These are phyloP conservation scores for Alternaria novae-zelandiae DNA, from an alignment of 2,329 filamentous ascomycete genomes.

Conservation along the genomic window DNA sequence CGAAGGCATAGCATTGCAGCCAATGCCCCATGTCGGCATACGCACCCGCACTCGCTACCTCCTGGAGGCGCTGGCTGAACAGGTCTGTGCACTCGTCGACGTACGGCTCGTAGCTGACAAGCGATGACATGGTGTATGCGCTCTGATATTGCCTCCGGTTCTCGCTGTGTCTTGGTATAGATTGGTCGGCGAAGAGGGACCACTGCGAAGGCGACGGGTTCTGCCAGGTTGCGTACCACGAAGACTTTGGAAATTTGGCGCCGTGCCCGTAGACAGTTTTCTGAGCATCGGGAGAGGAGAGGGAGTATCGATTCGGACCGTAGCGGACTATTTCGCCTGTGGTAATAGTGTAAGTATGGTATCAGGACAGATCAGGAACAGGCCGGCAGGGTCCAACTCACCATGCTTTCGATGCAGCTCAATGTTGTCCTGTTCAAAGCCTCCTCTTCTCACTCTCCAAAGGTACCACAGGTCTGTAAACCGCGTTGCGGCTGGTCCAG, in stretches of 20 bases:
- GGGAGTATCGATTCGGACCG: slow-evolving; percentile 14
- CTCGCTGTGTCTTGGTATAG: slow-evolving; percentile 47
- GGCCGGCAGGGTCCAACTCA: background rate
- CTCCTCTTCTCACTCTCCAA: slow-evolving; percentile 6
- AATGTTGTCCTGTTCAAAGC: slow-evolving; percentile 15
- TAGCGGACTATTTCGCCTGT: slow-evolving; percentile 14
- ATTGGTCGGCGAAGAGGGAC: slow-evolving; percentile 47
- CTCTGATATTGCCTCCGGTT: slow-evolving; percentile 37
- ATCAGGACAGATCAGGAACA: background rate
- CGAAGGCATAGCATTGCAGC: slow-evolving; percentile 50
- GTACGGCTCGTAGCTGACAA: slow-evolving; percentile 48
- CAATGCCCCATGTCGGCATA: slow-evolving; percentile 31
- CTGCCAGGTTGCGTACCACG: slow-evolving; percentile 26
- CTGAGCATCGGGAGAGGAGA: slow-evolving; percentile 11
- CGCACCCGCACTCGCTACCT: slow-evolving; percentile 30
- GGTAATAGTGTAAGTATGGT: background rate
- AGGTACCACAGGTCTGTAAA: slow-evolving; percentile 24
- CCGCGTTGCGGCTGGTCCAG: slow-evolving; percentile 14
- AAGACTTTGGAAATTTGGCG: slow-evolving; percentile 26
- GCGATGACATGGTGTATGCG: slow-evolving; percentile 18
- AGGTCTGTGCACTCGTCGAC: slow-evolving; percentile 47
- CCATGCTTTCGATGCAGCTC: slow-evolving; percentile 19
- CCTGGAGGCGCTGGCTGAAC: slow-evolving; percentile 36
- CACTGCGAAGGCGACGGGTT: slow-evolving; percentile 32
- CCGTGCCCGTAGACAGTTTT: slow-evolving; percentile 28